Evolutionary conservation across 352 stramenopile genomes (phyloP).

Genomic region (Phytophthora aleatoria): DNA sequence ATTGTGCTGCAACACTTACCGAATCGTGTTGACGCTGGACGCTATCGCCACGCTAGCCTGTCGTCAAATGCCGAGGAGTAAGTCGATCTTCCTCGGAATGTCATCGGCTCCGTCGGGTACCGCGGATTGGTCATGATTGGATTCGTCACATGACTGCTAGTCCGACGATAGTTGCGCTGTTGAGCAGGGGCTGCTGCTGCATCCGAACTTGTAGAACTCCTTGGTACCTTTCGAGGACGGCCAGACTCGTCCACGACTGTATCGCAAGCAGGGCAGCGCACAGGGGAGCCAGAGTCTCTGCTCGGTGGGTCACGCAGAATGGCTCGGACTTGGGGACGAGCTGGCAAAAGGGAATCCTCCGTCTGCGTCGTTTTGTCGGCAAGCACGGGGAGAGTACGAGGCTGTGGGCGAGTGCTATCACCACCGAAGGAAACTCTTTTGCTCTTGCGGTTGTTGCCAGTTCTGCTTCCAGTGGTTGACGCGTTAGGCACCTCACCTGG

Average conservation of each 20-base stretch:
- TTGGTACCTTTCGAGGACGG: slow-evolving; percentile 23
- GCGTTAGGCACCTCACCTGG: slow-evolving; percentile 1
- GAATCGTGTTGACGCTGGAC: not conserved
- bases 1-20: slow-evolving; percentile 3
- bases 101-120: slow-evolving; percentile 48
- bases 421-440: slow-evolving; percentile 36
- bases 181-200: not conserved
- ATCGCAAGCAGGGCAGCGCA: slow-evolving; percentile 13
- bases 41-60: slow-evolving; percentile 38
- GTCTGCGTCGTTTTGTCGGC: slow-evolving; percentile 47
- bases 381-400: slow-evolving; percentile 32
- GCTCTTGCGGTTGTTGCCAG: slow-evolving; percentile 17
- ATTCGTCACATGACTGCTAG: slow-evolving; percentile 37
- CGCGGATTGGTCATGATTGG: slow-evolving; percentile 56
- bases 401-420: slow-evolving; percentile 15
- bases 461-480: slow-evolving; percentile 3
- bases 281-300: not conserved
- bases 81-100: slow-evolving; percentile 46
- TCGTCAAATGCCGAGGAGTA: slow-evolving; percentile 46
- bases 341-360: slow-evolving; percentile 20
- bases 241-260: slow-evolving; percentile 10
- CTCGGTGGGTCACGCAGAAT: slow-evolving; percentile 1
- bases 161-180: slow-evolving; percentile 23
- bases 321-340: not conserved
- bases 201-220: slow-evolving; percentile 3